Conservation (phyloP, 1,284 basidiomycete species). For the Trametes versicolor region DNA sequence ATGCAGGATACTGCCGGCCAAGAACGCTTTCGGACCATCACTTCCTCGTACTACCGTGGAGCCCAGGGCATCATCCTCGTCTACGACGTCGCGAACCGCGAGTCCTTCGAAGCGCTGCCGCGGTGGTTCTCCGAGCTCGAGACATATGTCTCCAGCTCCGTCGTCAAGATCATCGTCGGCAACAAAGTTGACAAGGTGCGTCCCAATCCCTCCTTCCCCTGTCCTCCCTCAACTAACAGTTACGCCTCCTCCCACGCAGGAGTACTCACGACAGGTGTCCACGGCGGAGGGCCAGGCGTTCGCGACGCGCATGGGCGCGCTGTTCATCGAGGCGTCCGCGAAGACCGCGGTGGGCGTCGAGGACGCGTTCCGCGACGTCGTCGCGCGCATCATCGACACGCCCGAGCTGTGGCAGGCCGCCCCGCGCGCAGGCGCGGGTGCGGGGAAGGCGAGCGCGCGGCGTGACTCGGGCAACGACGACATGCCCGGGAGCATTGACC, state of each 20-base stretch:
- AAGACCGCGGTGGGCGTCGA: slow-evolving; percentile 87
- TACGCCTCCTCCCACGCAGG: slow-evolving; percentile 54
- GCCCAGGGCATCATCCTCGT: slow-evolving; percentile 96
- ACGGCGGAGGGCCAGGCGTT: slow-evolving; percentile 85
- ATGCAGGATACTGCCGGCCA: slow-evolving; percentile 91
- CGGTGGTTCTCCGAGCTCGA: slow-evolving; percentile 96
- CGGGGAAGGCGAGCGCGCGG: slow-evolving; percentile 15
- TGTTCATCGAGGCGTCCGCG: slow-evolving; percentile 90
- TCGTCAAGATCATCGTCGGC: slow-evolving; percentile 95
- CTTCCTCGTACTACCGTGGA: slow-evolving; percentile 91
- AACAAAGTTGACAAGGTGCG: slow-evolving; percentile 96
- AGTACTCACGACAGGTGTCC: slow-evolving; percentile 89
- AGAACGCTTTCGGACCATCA: slow-evolving; percentile 92
- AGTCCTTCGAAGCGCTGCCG: slow-evolving; percentile 92
- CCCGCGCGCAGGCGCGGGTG: slow-evolving; percentile 16
- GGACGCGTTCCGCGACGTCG: slow-evolving; percentile 85
- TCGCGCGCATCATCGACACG: slow-evolving; percentile 73
- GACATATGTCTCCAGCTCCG: slow-evolving; percentile 87
- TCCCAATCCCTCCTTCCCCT: background rate
- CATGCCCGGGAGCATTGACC: slow-evolving; percentile 52
- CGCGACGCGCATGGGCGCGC: slow-evolving; percentile 81
- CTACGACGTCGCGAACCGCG: slow-evolving; percentile 92
- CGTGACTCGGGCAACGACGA: slow-evolving; percentile 31
- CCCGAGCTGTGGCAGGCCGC: slow-evolving; percentile 70
- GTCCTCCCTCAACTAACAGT: slow-evolving; percentile 2